Evolutionary conservation across 148 eudicot genomes (phyloP), one percentile per base, ranked within the genome.

Genomic region (Gaultheria prostrata): DNA sequence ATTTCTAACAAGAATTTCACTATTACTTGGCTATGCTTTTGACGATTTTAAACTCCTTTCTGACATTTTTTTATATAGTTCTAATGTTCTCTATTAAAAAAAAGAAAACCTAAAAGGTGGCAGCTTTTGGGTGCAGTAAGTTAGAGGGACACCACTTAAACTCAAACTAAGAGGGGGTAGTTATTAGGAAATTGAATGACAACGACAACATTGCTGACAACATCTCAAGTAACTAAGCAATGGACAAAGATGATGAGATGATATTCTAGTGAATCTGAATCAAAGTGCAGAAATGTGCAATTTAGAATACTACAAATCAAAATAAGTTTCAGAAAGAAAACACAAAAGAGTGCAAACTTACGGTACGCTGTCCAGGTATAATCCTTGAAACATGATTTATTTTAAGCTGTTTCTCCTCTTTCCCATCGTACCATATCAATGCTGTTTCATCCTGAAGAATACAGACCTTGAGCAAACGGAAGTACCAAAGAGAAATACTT

Each of bases 281-380:
- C 48, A 20, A 54, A 35, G 67, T 56, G 9, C 81, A 78, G 67
- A 53, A 78, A 5, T 17, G 3, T 33, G 30, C 26, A 78, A 78
- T 20, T 8, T 3, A 32, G 17, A 12, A 75, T 18, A 21, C 50
- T 3, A 20, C 54, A 54, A 10, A 78, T 28, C 17, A 5, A 14
- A 28, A 18, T 2, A 54, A 56, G 53, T 50, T 67, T 67, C 8
- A 56, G 63, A 35, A 54, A 54, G 48, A 48, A 65, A 46, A 61
- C 12, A 26, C 24, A 49, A 48, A 49, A 33, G 35, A 50, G 77
- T 9, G 51, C 39, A 76, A 81, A 57, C 93, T 87, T 91, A 93
- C 97, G 28, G 95, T 94, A 65, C 94, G 95, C 84, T 94, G 97
- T 72, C 97, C 97, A 79, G 97, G 94, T 82, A 94, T 90, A 75